phyloP scores from a whole-genome alignment of 73 alveolate genomes.

The Paramecium biaurelia region DNA sequence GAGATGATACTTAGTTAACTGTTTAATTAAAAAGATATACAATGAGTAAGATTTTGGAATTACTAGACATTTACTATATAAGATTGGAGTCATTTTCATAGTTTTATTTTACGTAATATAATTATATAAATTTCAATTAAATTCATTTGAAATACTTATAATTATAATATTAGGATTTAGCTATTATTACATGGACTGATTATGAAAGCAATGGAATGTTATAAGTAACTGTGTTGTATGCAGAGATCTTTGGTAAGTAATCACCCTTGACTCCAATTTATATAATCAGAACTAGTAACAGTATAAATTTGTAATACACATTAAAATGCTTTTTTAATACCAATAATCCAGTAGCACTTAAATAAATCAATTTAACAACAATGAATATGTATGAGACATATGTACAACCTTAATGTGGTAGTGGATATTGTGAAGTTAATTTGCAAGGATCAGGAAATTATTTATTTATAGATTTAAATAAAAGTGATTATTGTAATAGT shows the following conservation, averaged over 20 bases:
- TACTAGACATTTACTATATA: neutral
- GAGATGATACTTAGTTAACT: neutral
- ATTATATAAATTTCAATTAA: neutral
- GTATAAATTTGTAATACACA: neutral
- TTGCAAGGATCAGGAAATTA: neutral
- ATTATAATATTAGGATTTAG: neutral
- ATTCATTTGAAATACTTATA: neutral
- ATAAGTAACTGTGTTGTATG: neutral
- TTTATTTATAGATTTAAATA: neutral
- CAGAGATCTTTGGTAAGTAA: neutral
- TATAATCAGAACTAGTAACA: neutral
- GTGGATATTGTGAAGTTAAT: neutral
- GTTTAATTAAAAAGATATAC: neutral
- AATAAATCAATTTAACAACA: neutral
- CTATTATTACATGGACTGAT: neutral
- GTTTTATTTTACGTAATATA: neutral
- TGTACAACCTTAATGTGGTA: neutral
- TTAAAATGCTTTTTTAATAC: neutral
- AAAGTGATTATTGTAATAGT: neutral
- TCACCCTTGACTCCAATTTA: neutral
- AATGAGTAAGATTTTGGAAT: neutral
- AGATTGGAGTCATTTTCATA: neutral
- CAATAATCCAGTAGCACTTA: neutral
- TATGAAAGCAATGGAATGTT: neutral
- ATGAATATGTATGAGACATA: neutral